phyloP scores from a whole-genome alignment of 169 alveolate species.

The Condylostoma magnum region DNA sequence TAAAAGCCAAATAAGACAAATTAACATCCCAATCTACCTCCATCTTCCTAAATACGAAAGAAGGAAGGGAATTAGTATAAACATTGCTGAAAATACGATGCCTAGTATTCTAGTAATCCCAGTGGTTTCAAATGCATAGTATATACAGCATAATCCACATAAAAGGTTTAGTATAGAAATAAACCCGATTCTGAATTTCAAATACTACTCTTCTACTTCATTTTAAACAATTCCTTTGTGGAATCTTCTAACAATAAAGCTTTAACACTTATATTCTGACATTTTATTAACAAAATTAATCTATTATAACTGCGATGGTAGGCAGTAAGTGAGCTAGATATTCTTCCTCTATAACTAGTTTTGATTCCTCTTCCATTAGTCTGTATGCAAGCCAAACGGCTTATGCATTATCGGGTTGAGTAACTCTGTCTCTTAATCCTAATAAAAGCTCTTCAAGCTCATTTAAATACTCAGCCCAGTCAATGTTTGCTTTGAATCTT shows the following conservation, averaged over 20 bases:
- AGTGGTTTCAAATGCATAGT: not conserved
- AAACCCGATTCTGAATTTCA: not conserved
- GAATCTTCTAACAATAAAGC: too few relatives aligned
- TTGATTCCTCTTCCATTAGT: slow-evolving; percentile 11
- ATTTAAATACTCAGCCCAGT: not conserved
- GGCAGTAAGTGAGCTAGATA: not conserved
- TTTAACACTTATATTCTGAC: too few relatives aligned
- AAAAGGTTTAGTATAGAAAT: not conserved
- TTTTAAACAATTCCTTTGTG: too few relatives aligned
- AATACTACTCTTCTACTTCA: too few relatives aligned
- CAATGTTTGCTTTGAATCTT: not conserved
- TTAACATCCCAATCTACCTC: not conserved
- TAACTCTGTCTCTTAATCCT: not conserved
- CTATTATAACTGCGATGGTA: too few relatives aligned
- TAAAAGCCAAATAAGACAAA: not conserved
- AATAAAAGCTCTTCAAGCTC: not conserved
- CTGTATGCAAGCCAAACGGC: slow-evolving; percentile 7
- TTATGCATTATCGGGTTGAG: not conserved
- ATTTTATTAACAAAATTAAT: too few relatives aligned
- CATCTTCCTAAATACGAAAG: not conserved
- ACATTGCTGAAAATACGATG: not conserved
- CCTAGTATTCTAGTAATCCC: too few relatives aligned
- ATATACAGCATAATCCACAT: not conserved
- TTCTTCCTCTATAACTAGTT: not conserved
- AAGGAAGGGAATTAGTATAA: not conserved